Evolutionary conservation across 768 basidiomycete species (phyloP).

Genomic region (Amanita subjunquillea): DNA sequence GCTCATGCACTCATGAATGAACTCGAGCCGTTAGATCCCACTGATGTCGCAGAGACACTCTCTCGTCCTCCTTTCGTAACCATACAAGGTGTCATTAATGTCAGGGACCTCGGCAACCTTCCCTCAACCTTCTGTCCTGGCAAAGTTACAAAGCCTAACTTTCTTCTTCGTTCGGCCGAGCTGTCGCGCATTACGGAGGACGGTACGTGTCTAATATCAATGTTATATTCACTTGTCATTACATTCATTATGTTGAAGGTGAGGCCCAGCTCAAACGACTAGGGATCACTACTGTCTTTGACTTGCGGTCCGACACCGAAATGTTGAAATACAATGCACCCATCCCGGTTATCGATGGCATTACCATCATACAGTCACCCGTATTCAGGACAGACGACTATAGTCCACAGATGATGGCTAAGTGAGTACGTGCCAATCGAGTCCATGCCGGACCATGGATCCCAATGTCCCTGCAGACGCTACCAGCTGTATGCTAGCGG

Average conservation of each 20-base stretch:
- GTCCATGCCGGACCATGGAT: constrained; percentile 13
- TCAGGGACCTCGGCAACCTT: constrained; percentile 63
- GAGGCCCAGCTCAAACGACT: constrained; percentile 44
- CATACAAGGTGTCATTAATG: constrained; percentile 67
- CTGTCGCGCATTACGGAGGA: constrained; percentile 59
- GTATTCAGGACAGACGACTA: constrained; percentile 71
- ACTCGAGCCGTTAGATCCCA: constrained; percentile 57
- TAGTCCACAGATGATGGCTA: constrained; percentile 77
- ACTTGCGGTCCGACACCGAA: constrained; percentile 74
- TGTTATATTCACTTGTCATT: neutral
- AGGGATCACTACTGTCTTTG: constrained; percentile 61
- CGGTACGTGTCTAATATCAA: constrained; percentile 29
- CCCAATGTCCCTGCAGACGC: constrained; percentile 28
- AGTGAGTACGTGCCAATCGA: constrained; percentile 46
- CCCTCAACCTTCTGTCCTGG: constrained; percentile 35
- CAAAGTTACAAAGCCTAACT: constrained; percentile 43
- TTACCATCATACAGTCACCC: constrained; percentile 50
- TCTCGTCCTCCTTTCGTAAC: constrained; percentile 62
- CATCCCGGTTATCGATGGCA: constrained; percentile 51
- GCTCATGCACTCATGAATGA: constrained; percentile 33
- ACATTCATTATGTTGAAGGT: constrained; percentile 27
- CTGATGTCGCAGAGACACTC: constrained; percentile 51
- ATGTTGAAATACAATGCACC: constrained; percentile 65
- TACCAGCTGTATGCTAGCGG: constrained; percentile 72
- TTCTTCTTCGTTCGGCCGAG: constrained; percentile 63